A percentile compares a stretch with the other conserved stretches of the same genome.
Conservation (phyloP, 495 filamentous ascomycete species). For the Tuber melanosporum region DNA sequence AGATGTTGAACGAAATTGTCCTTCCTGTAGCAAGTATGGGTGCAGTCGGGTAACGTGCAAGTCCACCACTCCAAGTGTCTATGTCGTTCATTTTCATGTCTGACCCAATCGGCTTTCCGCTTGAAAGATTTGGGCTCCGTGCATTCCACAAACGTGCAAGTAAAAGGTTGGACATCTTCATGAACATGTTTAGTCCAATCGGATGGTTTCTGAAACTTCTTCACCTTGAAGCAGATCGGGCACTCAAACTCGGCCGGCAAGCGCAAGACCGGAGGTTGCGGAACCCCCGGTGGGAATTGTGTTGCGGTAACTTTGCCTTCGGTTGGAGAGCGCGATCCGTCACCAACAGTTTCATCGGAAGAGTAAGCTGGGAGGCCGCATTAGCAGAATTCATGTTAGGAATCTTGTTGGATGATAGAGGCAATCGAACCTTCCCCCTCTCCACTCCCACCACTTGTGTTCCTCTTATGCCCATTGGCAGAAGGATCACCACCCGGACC, state of each 20-base stretch:
- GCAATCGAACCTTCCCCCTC: constrained; percentile 41
- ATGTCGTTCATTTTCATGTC: constrained; percentile 91
- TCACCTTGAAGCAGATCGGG: constrained; percentile 79
- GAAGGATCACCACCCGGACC: constrained; percentile 46
- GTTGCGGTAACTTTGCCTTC: constrained; percentile 63
- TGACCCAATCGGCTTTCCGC: constrained; percentile 93
- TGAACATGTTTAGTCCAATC: constrained; percentile 98
- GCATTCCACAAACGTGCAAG: constrained; percentile 82
- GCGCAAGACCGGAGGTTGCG: constrained; percentile 67
- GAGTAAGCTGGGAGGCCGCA: constrained; percentile 30
- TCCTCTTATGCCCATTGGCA: constrained; percentile 43
- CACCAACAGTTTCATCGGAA: constrained; percentile 53
- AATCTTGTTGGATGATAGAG: neutral
- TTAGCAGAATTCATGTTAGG: constrained; percentile 5
- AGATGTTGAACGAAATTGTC: constrained; percentile 96
- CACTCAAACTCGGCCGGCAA: constrained; percentile 92
- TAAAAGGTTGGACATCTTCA: constrained; percentile 92
- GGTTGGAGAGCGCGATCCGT: constrained; percentile 55
- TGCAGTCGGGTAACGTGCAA: constrained; percentile 73
- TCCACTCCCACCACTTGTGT: constrained; percentile 29
- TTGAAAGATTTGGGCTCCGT: constrained; percentile 91
- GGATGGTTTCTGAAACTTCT: constrained; percentile 88
- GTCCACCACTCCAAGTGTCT: constrained; percentile 90
- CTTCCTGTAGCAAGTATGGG: constrained; percentile 78
- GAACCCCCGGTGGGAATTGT: constrained; percentile 74